A percentile compares a stretch with the other conserved stretches of the same genome.
Evolutionary conservation across 805 yeast species (phyloP).

Genomic region (Lipomyces chichibuensis): DNA sequence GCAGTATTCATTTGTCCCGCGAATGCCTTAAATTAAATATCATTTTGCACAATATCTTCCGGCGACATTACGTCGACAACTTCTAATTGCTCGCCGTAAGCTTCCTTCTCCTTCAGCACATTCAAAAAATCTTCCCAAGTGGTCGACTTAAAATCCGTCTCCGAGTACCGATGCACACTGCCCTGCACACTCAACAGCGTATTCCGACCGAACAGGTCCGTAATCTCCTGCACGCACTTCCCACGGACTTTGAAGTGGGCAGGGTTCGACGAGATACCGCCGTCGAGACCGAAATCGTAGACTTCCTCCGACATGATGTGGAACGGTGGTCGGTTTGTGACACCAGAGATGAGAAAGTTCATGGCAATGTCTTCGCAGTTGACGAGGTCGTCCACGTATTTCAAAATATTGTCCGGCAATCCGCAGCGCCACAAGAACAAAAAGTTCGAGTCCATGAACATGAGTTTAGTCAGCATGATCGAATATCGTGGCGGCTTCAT

Average conservation of each 20-base stretch:
- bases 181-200: slow-evolving; percentile 25
- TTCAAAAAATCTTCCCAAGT: slow-evolving; percentile 33
- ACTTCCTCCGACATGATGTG: slow-evolving; percentile 31
- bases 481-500: slow-evolving; percentile 32
- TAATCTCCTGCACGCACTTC: slow-evolving; percentile 26
- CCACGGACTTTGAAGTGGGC: slow-evolving; percentile 29
- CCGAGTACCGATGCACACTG: slow-evolving; percentile 18
- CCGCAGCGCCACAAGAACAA: slow-evolving; percentile 35
- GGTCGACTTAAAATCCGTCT: slow-evolving; percentile 34
- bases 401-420: slow-evolving; percentile 31
- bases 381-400: slow-evolving; percentile 34
- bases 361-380: slow-evolving; percentile 36
- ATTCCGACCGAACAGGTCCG: slow-evolving; percentile 28
- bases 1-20: background rate
- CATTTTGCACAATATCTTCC: slow-evolving; percentile 17
- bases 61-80: slow-evolving; percentile 7
- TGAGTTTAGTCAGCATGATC: slow-evolving; percentile 33
- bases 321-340: slow-evolving; percentile 27
- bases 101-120: slow-evolving; percentile 25
- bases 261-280: slow-evolving; percentile 33
- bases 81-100: slow-evolving; percentile 17
- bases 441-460: slow-evolving; percentile 36
- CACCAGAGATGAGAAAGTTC: slow-evolving; percentile 33
- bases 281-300: slow-evolving; percentile 35
- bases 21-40: background rate